Base-by-base conservation (phyloP, 768 basidiomycete genomes). In the Psilocybe cubensis region DNA sequence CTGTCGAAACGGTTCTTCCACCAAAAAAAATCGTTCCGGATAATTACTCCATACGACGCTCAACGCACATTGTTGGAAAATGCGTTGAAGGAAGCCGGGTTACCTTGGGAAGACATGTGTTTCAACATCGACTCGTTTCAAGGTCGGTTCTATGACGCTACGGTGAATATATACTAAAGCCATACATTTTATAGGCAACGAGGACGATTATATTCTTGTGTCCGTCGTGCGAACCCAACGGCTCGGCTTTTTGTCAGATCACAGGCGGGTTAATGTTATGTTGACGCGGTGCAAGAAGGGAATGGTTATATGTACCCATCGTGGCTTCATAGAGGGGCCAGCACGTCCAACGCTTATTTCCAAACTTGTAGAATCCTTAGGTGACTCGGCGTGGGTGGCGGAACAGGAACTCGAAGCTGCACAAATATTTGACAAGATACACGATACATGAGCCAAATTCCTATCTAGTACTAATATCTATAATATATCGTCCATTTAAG, bases 71-170 rank as follows among this genome's bases (percentile, higher is more conserved):
- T 65, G 4, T 66, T 92, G 14, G 86, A 90, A 64, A 70, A 70
- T 1, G 67, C 70, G 8, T 69, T 92, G 11, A 78, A 86, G 61
- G 40, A 56, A 0, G 70, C 71, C 31, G 72, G 76, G 0, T 68
- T 91, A 0, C 63, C 72, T 1, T 86, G 82, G 83, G 66, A 81
- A 35, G 78, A 90, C 58, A 86, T 77, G 52, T 85, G 84, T 52
- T 92, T 89, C 74, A 91, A 88, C 67, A 84, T 92, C 24, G 90
- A 92, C 63, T 83, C 87, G 1, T 92, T 91, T 63, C 91, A 92
- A 79, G 89, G 89, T 84, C 62, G 52, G 70, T 47, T 29, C 6
- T n/a, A n/a, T n/a, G n/a, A n/a, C n/a, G n/a, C n/a, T n/a, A n/a
- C n/a, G n/a, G n/a, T n/a, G n/a, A n/a, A n/a, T n/a, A n/a, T n/a